Evolutionary conservation across 768 basidiomycete genomes (phyloP).

Genomic region (Suillus clintonianus): DNA sequence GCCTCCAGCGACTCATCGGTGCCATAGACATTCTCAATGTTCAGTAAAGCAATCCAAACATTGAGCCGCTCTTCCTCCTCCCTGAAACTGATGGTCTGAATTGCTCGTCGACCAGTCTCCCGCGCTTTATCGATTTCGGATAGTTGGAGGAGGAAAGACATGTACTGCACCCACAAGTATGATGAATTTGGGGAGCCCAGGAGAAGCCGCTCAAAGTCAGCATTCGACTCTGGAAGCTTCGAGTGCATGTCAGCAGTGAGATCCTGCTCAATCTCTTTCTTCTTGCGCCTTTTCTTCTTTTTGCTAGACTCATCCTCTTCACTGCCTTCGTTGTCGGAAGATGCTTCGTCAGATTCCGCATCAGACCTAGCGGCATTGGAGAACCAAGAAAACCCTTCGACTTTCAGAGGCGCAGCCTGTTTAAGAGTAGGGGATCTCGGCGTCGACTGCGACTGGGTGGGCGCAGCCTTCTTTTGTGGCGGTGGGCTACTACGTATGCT

Average conservation of each 20-base stretch:
- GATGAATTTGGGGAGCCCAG: slow-evolving; percentile 96
- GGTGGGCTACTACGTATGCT: slow-evolving; percentile 70
- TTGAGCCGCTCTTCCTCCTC: slow-evolving; percentile 97
- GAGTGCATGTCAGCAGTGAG: slow-evolving; percentile 87
- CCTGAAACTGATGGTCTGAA: slow-evolving; percentile 87
- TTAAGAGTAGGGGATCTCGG: neutral
- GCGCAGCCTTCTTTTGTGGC: slow-evolving; percentile 55
- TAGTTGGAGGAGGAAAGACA: slow-evolving; percentile 98
- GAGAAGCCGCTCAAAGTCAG: slow-evolving; percentile 92
- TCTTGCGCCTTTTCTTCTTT: slow-evolving; percentile 68
- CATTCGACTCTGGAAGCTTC: slow-evolving; percentile 84
- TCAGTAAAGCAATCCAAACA: slow-evolving; percentile 95
- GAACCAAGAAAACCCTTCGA: slow-evolving; percentile 77
- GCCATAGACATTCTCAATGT: slow-evolving; percentile 92
- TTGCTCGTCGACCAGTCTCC: slow-evolving; percentile 80
- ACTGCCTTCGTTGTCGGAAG: slow-evolving; percentile 46
- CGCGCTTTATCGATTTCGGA: slow-evolving; percentile 95
- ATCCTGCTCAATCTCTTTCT: slow-evolving; percentile 75
- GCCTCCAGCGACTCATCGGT: slow-evolving; percentile 75
- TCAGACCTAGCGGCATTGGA: slow-evolving; percentile 36
- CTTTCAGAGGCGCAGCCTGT: slow-evolving; percentile 40
- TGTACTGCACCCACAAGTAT: slow-evolving; percentile 98
- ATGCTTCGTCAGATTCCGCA: slow-evolving; percentile 42
- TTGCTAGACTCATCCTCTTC: slow-evolving; percentile 18
- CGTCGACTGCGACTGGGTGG: neutral